Evolutionary conservation across 2,329 filamentous ascomycete genomes (phyloP).

Genomic region (Xylariomycetidae sp.): DNA sequence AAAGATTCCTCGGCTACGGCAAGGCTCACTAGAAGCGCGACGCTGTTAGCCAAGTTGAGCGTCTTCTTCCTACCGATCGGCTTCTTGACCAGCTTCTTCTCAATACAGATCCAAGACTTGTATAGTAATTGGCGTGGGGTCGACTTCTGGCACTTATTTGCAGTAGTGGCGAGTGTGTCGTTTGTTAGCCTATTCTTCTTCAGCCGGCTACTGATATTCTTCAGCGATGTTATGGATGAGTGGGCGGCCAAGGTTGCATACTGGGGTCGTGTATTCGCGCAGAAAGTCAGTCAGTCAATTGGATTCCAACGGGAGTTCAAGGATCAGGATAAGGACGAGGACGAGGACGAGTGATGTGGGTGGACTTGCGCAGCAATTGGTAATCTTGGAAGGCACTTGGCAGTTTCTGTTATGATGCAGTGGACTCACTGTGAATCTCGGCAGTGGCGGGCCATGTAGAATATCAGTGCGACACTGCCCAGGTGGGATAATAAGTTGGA

Average conservation of each 20-base stretch:
- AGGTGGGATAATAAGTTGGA: too few species aligned
- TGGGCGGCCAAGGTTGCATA: constrained; percentile 22
- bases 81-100: constrained; percentile 72
- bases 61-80: constrained; percentile 73
- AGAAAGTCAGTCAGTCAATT: too few species aligned
- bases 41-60: constrained; percentile 68
- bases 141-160: constrained; percentile 67
- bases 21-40: constrained; percentile 65
- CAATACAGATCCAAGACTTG: constrained; percentile 56
- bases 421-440: too few species aligned
- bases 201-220: constrained; percentile 39
- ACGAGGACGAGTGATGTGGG: too few species aligned
- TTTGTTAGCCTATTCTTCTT: constrained; percentile 54
- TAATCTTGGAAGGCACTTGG: too few species aligned
- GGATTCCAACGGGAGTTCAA: too few species aligned
- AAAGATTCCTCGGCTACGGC: constrained; percentile 71
- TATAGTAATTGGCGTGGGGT: constrained; percentile 52
- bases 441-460: too few species aligned
- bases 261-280: too few species aligned
- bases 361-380: too few species aligned
- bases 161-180: constrained; percentile 55
- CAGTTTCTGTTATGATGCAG: too few species aligned
- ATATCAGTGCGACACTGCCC: too few species aligned
- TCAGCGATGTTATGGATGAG: constrained; percentile 40
- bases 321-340: constrained; percentile 11